Percentiles rank a stretch among this genome's conserved stretches.
These are phyloP conservation scores for Mycena metata DNA, from an alignment of 768 basidiomycete species.

Conservation along the genomic window DNA sequence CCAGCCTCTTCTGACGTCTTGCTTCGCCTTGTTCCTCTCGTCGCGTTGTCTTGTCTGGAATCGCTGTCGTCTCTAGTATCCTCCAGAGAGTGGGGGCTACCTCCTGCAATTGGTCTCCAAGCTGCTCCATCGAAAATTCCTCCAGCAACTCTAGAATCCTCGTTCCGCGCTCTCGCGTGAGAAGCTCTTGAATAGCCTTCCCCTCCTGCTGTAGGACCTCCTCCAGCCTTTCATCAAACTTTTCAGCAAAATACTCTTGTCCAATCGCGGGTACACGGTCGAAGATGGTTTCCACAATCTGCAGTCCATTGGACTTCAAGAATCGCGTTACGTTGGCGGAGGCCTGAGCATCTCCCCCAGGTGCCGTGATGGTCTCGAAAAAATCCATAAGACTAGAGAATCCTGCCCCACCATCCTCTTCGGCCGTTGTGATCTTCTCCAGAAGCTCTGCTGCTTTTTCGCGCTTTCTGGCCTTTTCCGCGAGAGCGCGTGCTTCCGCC, in stretches of 20 bases:
- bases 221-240: conserved; percentile 12
- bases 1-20: background rate
- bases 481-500: too few relatives aligned
- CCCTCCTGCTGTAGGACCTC: conserved; percentile 17
- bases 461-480: too few relatives aligned
- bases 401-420: conserved; percentile 12
- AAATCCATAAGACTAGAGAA: background rate
- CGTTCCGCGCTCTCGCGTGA: conserved; percentile 3
- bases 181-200: conserved; percentile 19
- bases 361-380: background rate
- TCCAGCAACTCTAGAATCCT: conserved; percentile 7
- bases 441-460: background rate
- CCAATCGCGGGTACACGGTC: conserved; percentile 19
- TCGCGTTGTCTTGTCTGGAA: background rate
- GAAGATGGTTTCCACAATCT: background rate
- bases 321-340: conserved; percentile 5
- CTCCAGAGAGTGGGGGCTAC: conserved; percentile 14
- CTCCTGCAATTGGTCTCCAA: conserved; percentile 1
- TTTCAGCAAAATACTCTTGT: conserved; percentile 4
- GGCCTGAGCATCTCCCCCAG: background rate
- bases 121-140: conserved; percentile 23
- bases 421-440: background rate
- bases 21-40: background rate
- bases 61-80: background rate
- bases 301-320: background rate